These are phyloP conservation scores for Aspergillus sp. DNA, from an alignment of 2,329 filamentous ascomycete species.

Conservation along the genomic window DNA sequence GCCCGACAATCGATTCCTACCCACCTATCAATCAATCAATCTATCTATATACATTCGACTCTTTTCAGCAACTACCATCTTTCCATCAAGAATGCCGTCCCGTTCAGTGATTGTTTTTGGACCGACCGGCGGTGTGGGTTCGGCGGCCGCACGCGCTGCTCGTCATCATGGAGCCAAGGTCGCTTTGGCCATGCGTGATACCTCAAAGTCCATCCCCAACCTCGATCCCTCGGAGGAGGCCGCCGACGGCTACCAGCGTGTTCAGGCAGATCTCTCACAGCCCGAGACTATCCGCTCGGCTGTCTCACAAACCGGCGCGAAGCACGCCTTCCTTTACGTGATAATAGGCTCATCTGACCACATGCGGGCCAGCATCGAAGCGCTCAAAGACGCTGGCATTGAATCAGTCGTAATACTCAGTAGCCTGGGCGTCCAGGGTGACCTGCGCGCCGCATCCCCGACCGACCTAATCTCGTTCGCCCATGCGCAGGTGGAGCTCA, in stretches of 20 bases:
- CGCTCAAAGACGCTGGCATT: conserved; percentile 47
- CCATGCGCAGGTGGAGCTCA: conserved; percentile 48
- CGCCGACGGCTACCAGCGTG: conserved; percentile 31
- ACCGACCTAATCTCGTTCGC: conserved; percentile 36
- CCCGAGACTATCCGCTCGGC: conserved; percentile 43
- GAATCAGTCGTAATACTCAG: conserved; percentile 50
- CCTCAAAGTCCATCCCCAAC: conserved; percentile 42
- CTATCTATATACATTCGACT: too few species aligned
- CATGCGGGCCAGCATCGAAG: conserved; percentile 42
- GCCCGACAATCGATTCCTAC: too few species aligned
- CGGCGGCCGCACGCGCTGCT: conserved; percentile 40
- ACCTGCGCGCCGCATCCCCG: conserved; percentile 24
- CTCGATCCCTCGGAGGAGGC: conserved; percentile 29
- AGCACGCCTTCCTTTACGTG: conserved; percentile 50
- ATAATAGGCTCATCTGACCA: conserved; percentile 32
- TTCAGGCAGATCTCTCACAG: conserved; percentile 47
- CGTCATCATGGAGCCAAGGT: conserved; percentile 44
- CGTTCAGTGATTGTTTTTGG: conserved; percentile 49
- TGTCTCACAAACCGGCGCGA: conserved; percentile 41
- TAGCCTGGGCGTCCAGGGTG: conserved; percentile 39
- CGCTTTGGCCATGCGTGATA: conserved; percentile 49
- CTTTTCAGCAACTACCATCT: too few species aligned
- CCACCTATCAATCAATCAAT: too few species aligned
- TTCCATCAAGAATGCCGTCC: neutral
- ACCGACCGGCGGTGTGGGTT: conserved; percentile 49